Conservation (phyloP, 2,329 filamentous ascomycete genomes). For the Colletotrichum sp. region DNA sequence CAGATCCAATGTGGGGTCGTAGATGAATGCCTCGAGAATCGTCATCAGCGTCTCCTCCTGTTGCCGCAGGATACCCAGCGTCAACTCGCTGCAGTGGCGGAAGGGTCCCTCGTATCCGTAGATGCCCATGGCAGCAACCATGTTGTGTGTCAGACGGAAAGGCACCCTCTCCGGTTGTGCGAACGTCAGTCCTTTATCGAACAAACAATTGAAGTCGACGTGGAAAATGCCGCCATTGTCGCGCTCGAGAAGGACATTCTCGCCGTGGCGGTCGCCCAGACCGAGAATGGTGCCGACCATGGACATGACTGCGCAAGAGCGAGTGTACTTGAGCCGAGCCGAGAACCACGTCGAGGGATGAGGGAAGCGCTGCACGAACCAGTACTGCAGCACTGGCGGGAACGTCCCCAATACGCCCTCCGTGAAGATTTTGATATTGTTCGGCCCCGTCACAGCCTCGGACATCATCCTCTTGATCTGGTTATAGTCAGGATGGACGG, state of each 20-base stretch:
- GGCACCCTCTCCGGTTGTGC: slow-evolving; percentile 93
- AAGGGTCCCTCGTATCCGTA: slow-evolving; percentile 95
- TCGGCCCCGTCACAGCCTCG: slow-evolving; percentile 61
- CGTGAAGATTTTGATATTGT: slow-evolving; percentile 74
- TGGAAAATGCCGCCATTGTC: slow-evolving; percentile 93
- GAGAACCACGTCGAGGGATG: slow-evolving; percentile 93
- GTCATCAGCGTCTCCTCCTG: slow-evolving; percentile 98
- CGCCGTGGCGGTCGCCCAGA: slow-evolving; percentile 92
- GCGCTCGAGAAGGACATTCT: slow-evolving; percentile 96
- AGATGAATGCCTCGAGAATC: slow-evolving; percentile 94
- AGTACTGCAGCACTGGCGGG: slow-evolving; percentile 84
- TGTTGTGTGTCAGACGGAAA: slow-evolving; percentile 97
- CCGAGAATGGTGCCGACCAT: slow-evolving; percentile 97
- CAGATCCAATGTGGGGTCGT: slow-evolving; percentile 95
- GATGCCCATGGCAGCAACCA: slow-evolving; percentile 96
- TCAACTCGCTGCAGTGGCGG: slow-evolving; percentile 87
- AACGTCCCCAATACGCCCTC: slow-evolving; percentile 70
- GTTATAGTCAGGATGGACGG: slow-evolving; percentile 72
- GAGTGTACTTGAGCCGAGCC: slow-evolving; percentile 86
- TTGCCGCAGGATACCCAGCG: slow-evolving; percentile 81
- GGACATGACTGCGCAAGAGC: slow-evolving; percentile 98
- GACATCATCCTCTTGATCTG: slow-evolving; percentile 69
- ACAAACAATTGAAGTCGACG: slow-evolving; percentile 99
- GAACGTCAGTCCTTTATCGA: slow-evolving; percentile 96
- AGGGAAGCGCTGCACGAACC: slow-evolving; percentile 96